Percentiles rank a stretch among this genome's conserved stretches.
These are phyloP conservation scores for Neurospora hispaniola DNA, from an alignment of 495 filamentous ascomycete genomes.

Conservation along the genomic window DNA sequence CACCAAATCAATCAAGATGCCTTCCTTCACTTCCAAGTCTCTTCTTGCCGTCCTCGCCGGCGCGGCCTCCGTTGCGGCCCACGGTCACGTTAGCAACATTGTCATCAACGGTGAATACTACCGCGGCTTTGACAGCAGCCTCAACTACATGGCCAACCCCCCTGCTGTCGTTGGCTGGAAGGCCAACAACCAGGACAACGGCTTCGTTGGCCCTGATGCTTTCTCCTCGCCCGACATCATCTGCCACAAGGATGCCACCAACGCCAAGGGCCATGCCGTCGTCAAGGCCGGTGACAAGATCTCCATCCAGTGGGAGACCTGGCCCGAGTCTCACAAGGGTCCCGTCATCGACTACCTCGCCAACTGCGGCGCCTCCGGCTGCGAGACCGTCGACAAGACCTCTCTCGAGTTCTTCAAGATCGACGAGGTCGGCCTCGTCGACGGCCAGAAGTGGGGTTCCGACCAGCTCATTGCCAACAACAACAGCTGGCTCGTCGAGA, in stretches of 20 bases:
- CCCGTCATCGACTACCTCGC: constrained; percentile 68
- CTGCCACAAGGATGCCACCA: constrained; percentile 37
- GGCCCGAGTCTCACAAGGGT: constrained; percentile 40
- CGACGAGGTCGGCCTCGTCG: constrained; percentile 48
- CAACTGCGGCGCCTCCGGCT: constrained; percentile 53
- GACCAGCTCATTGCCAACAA: constrained; percentile 58
- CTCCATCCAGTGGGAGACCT: constrained; percentile 38
- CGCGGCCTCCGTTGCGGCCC: constrained; percentile 44
- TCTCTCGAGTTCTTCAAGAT: constrained; percentile 70
- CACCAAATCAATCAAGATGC: constrained; percentile 13
- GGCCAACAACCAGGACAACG: constrained; percentile 44
- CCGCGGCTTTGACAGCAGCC: constrained; percentile 25
- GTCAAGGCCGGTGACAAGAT: constrained; percentile 35
- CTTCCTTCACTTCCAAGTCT: constrained; percentile 18
- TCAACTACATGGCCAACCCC: constrained; percentile 29
- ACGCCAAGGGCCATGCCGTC: constrained; percentile 28
- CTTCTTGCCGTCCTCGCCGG: constrained; percentile 36
- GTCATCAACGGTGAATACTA: constrained; percentile 47
- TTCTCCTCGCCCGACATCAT: constrained; percentile 36
- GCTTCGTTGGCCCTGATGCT: constrained; percentile 42
- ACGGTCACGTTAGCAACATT: constrained; percentile 51
- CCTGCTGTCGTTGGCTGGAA: constrained; percentile 47
- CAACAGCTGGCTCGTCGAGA: constrained; percentile 58
- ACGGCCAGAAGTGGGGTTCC: constrained; percentile 45
- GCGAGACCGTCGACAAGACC: constrained; percentile 54